Base-by-base conservation (phyloP, 495 filamentous ascomycete species). In the Pseudevernia furfuracea region DNA sequence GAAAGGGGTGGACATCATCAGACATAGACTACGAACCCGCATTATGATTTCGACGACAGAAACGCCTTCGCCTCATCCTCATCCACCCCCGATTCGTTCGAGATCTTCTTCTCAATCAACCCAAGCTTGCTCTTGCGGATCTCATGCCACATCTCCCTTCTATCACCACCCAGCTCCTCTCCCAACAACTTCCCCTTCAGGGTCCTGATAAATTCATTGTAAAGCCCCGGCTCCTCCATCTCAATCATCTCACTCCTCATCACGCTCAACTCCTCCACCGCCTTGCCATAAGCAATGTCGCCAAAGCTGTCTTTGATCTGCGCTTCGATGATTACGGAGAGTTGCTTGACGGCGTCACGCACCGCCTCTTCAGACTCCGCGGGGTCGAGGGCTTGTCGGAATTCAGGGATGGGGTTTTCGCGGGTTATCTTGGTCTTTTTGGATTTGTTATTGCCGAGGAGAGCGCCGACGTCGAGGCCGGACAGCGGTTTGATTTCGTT, bases 351-450 rank as follows among this genome's bases (percentile, higher is more conserved):
- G 1, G 90, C 88, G 57, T 87, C 84, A 62, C 84, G 79, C 32
- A 95, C 80, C 6, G 78, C 80, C 21, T 80, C 77, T 21, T 86
- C 76, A 38, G 85, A 84, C 19, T 85, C 83, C 3, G 89, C 82
- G 1, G 76, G 74, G 0, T 80, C 79, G 21, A 97, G 79, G 28
- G 84, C 82, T 75, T 93, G 90, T 70, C 91, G 95, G 82, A 97
- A 97, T 60, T 92, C 88, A 0, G 95, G 92, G 55, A 99, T 89
- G 7, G 91, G 85, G 69, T 99, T 97, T 32, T 85, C 78, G 1
- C 83, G 69, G 4, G 87, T 87, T 60, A 99, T 92, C 63, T 83
- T 87, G 46, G 76, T 70, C 14, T 77, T 82, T 67, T 86, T 85
- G 43, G 60, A 49, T 69, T 84, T 76, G 73, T 76, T 70, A 71